A percentile compares a stretch with the other conserved stretches of the same genome.
Conservation (phyloP, 1,139 yeast genomes). For the Suhomyces bolitotheri region DNA sequence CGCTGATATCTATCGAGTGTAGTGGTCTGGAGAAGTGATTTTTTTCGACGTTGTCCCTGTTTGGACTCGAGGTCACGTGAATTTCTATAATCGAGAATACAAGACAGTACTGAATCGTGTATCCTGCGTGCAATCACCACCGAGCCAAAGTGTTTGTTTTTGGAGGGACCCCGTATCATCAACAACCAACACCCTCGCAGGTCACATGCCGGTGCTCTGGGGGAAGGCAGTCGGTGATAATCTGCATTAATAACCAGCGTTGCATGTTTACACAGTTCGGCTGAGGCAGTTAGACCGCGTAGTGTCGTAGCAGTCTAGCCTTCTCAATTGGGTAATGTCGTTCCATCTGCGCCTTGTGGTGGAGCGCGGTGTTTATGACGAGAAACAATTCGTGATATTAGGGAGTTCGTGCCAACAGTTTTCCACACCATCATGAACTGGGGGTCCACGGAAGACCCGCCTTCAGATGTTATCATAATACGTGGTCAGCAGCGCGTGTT, state of each 20-base stretch:
- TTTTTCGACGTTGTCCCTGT: conserved; percentile 13
- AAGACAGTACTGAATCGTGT: too few species aligned
- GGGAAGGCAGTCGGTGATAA: too few species aligned
- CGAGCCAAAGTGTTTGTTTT: too few species aligned
- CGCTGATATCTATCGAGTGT: not conserved
- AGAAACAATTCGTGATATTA: not conserved
- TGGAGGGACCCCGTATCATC: too few species aligned
- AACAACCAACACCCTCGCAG: too few species aligned
- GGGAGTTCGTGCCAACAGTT: too few species aligned
- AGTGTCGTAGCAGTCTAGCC: too few species aligned
- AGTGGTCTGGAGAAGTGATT: not conserved
- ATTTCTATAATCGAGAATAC: conserved; percentile 6
- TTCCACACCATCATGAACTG: conserved; percentile 3
- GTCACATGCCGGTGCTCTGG: too few species aligned
- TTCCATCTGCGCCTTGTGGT: not conserved
- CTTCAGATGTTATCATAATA: conserved; percentile 26
- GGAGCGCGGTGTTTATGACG: not conserved
- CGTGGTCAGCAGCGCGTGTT: conserved; percentile 49
- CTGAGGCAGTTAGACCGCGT: too few species aligned
- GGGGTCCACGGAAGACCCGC: conserved; percentile 20
- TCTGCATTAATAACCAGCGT: too few species aligned
- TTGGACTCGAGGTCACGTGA: conserved; percentile 9
- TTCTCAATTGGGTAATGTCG: conserved; percentile 1
- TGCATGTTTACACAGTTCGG: too few species aligned
- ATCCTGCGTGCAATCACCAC: too few species aligned